These are phyloP conservation scores for Lomentospora prolificans DNA, from an alignment of 2,329 filamentous ascomycete species.

Conservation along the genomic window DNA sequence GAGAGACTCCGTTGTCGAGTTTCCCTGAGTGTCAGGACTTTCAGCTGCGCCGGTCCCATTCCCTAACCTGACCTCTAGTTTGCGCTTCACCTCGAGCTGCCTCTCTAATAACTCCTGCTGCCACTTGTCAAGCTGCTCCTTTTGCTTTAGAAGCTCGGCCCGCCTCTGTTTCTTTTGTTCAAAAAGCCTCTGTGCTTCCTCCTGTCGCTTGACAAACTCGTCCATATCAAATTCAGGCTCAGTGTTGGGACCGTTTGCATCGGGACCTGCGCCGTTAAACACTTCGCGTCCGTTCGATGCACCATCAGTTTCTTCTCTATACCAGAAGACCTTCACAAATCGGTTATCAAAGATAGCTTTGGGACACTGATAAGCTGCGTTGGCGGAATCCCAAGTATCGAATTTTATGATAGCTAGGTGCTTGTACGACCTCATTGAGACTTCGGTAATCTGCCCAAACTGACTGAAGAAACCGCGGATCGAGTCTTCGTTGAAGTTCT, in stretches of 20 bases:
- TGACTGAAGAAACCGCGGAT: constrained; percentile 61
- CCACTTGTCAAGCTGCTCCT: constrained; percentile 55
- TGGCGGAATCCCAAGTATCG: constrained; percentile 54
- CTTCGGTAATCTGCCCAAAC: constrained; percentile 56
- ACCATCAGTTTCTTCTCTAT: constrained; percentile 41
- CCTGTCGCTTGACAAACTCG: constrained; percentile 58
- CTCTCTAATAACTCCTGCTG: constrained; percentile 51
- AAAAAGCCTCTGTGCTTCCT: constrained; percentile 59
- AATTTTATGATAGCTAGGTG: constrained; percentile 62
- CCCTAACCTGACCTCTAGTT: constrained; percentile 52
- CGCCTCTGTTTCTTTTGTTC: constrained; percentile 56
- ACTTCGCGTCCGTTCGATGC: constrained; percentile 9
- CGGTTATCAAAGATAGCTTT: constrained; percentile 78
- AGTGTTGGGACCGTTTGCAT: constrained; percentile 12
- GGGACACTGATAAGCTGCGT: constrained; percentile 63
- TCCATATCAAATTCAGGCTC: constrained; percentile 57
- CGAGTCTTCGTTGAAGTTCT: constrained; percentile 54
- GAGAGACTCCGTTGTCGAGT: constrained; percentile 52
- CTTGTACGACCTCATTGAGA: constrained; percentile 58
- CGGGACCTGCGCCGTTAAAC: background rate
- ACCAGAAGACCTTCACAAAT: constrained; percentile 79
- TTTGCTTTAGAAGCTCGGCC: constrained; percentile 51
- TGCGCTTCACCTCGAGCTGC: constrained; percentile 55
- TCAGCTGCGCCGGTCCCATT: constrained; percentile 30
- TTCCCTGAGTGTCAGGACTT: constrained; percentile 17